phyloP scores from a whole-genome alignment of 768 basidiomycete species.

The Russula virescens region DNA sequence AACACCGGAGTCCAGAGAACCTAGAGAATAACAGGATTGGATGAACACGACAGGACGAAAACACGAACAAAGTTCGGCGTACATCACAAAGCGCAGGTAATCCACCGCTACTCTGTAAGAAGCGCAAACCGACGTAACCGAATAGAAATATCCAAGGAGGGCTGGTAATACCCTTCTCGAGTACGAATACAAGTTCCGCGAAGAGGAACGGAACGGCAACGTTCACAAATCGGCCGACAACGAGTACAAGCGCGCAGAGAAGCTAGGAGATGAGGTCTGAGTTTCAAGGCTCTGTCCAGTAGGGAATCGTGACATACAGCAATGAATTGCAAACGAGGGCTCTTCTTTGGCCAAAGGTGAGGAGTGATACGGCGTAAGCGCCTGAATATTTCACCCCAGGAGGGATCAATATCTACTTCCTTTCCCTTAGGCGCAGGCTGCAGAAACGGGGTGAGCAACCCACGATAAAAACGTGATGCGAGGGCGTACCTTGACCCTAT shows the following conservation, averaged over 20 bases:
- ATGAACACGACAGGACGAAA: not conserved
- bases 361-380: constrained; percentile 66
- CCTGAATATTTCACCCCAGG: constrained; percentile 62
- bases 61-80: constrained; percentile 12
- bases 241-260: constrained; percentile 62
- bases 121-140: constrained; percentile 61
- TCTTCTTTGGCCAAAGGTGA: constrained; percentile 80
- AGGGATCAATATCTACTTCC: constrained; percentile 55
- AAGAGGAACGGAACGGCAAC: constrained; percentile 64
- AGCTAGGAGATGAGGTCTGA: constrained; percentile 34
- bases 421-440: constrained; percentile 35
- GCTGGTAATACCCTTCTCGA: constrained; percentile 41
- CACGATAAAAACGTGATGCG: constrained; percentile 14
- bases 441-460: constrained; percentile 5
- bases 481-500: constrained; percentile 25
- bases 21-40: constrained; percentile 31
- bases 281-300: not conserved
- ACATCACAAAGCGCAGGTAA: constrained; percentile 55
- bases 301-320: constrained; percentile 41
- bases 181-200: constrained; percentile 53
- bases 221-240: constrained; percentile 74
- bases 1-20: constrained; percentile 83
- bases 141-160: constrained; percentile 69
- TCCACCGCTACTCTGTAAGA: constrained; percentile 73
- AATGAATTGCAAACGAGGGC: constrained; percentile 57